A percentile compares a stretch with the other conserved stretches of the same genome.
phyloP scores from a whole-genome alignment of 2,329 filamentous ascomycete species.

The Myotisia sp. region DNA sequence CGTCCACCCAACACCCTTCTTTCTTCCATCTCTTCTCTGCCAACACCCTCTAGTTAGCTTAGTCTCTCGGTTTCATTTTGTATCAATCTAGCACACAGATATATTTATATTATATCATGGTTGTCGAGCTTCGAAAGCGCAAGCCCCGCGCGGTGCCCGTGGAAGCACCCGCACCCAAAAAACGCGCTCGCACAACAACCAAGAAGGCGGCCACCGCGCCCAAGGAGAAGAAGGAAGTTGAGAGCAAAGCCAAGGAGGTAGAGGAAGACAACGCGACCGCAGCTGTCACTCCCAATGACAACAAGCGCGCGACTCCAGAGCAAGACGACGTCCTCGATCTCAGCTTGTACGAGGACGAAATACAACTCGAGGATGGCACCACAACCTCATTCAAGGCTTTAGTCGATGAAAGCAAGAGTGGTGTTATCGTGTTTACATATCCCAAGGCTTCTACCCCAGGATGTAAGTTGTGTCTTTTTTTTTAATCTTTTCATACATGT shows the following conservation, averaged over 20 bases:
- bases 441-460: constrained; percentile 88
- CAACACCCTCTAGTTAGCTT: no score
- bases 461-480: constrained; percentile 47
- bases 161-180: constrained; percentile 30
- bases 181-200: constrained; percentile 20
- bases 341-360: constrained; percentile 47
- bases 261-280: constrained; percentile 11
- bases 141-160: constrained; percentile 38
- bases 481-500: constrained; percentile 4
- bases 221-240: constrained; percentile 18
- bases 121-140: constrained; percentile 49
- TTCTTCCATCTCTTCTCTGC: background rate
- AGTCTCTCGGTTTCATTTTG: no score
- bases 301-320: background rate
- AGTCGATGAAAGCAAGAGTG: constrained; percentile 66
- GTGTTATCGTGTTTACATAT: constrained; percentile 88
- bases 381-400: constrained; percentile 69
- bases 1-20: background rate
- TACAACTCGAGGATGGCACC: constrained; percentile 72
- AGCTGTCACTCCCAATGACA: background rate
- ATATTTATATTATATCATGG: no score
- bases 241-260: background rate
- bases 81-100: no score
- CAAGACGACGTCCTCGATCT: constrained; percentile 40
- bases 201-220: constrained; percentile 7